Evolutionary conservation across 345 rosid genomes (phyloP).

Genomic region (Citrus glauca): DNA sequence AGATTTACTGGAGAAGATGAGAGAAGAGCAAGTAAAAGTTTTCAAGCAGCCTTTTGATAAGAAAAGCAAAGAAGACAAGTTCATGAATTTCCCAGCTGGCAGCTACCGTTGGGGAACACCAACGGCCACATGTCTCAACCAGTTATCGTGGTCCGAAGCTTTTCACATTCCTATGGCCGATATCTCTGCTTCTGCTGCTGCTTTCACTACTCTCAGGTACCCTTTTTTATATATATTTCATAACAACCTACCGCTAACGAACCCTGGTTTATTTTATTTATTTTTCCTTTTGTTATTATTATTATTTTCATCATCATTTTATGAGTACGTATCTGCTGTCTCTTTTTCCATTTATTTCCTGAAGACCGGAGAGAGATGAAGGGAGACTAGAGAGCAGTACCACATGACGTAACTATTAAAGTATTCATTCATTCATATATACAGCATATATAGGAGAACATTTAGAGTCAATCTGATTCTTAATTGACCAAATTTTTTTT

Average conservation of each 20-base stretch:
- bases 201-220: slow-evolving; percentile 43
- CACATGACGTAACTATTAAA: not conserved
- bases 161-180: slow-evolving; percentile 85
- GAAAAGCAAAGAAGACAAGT: slow-evolving; percentile 50
- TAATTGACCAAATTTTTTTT: not conserved
- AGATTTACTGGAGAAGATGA: slow-evolving; percentile 67
- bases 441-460: not conserved
- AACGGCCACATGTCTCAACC: slow-evolving; percentile 62
- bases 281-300: not conserved
- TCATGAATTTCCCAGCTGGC: slow-evolving; percentile 55
- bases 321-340: not conserved
- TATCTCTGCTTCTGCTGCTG: slow-evolving; percentile 31
- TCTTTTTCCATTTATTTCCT: not conserved
- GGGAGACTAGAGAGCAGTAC: not conserved
- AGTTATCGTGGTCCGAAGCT: slow-evolving; percentile 93
- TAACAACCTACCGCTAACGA: no score
- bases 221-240: not conserved
- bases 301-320: not conserved
- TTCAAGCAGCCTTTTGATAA: slow-evolving; percentile 65
- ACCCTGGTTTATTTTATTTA: no score
- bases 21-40: slow-evolving; percentile 64
- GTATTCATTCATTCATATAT: no score
- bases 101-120: slow-evolving; percentile 98
- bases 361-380: not conserved
- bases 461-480: not conserved